Evolutionary conservation across 169 alveolate genomes (phyloP), one percentile per base, ranked within the genome.

Genomic region (Plasmodium malariae): DNA sequence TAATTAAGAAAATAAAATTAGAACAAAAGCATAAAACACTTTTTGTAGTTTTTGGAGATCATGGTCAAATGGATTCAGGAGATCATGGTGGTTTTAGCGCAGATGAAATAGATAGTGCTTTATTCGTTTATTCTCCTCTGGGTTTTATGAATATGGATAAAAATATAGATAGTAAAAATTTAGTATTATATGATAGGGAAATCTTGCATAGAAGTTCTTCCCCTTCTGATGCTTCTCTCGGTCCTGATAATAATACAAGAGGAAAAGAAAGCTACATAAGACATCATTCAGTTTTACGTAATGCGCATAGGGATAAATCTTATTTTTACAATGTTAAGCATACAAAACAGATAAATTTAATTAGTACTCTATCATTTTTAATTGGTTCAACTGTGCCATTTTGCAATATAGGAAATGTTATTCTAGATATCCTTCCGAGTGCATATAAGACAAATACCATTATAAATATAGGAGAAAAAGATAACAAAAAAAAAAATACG

Each of bases 1-100:
- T 93, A 30, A 14, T 87, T 36, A 51, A 70, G 34, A 87, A 87
- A 57, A 59, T 87, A 36, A 63, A 73, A 70, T 49, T 43, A 68
- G 74, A 74, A 1, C 40, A 69, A 67, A 43, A 72, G 55, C 49
- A 76, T 48, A 88, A 91, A 21, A 69, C 70, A 0, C 69, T 93
- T 88, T 51, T 93, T 34, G 37, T 91, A 21, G 43, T 88, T 12
- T 34, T 93, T 14, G 95, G 96, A 5, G 96, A 93, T 59, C 96
- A 93, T 72, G 96, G 96, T 4, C 95, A 91, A 48, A 72, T 85
- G 74, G 89, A 86, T 65, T 59, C 89, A 59, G 96, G 96, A 4
- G 74, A 92, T 26, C 96, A 93, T 49, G 94, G 96, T 51, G 95
- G 94, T 17, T n/a, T 11, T 19, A 67, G 73, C n/a, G 14, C 37